Percentiles rank a stretch among this genome's conserved stretches.
Evolutionary conservation across 345 rosid species (phyloP).

Genomic region (Citrus reticulata): DNA sequence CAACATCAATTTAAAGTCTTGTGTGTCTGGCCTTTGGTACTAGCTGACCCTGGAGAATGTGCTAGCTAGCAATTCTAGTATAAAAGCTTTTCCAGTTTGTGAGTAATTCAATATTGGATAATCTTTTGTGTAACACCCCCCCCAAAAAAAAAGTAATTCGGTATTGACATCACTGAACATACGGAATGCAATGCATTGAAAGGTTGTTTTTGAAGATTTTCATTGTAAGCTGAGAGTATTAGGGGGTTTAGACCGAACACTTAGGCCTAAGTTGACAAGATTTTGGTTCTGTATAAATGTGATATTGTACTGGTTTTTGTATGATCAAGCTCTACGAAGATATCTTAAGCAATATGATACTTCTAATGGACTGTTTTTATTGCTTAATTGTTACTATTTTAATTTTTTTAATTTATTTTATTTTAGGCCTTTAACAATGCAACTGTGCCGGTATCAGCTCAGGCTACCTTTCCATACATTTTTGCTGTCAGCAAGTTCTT

Average conservation of each 20-base stretch:
- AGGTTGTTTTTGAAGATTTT: background rate
- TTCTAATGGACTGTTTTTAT: background rate
- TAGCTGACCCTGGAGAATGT: background rate
- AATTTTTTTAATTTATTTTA: background rate
- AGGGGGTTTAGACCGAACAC: background rate
- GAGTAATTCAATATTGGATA: background rate
- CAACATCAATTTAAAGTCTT: background rate
- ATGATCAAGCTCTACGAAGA: background rate
- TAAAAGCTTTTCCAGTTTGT: background rate
- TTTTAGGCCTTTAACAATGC: slow-evolving; percentile 81
- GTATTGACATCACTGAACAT: background rate
- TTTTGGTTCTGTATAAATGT: background rate
- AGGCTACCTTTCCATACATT: slow-evolving; percentile 78
- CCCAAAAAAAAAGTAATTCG: background rate
- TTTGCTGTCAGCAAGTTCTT: slow-evolving; percentile 85
- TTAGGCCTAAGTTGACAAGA: background rate
- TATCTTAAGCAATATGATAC: background rate
- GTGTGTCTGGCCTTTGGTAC: background rate
- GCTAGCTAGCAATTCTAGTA: background rate
- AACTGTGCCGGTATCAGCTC: slow-evolving; percentile 60
- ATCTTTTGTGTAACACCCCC: too few species aligned
- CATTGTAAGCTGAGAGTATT: background rate
- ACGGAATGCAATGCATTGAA: background rate
- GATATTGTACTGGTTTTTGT: background rate
- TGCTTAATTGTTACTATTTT: background rate